phyloP scores from a whole-genome alignment of 176 grass and related monocot species.

The Oryza officinalis region DNA sequence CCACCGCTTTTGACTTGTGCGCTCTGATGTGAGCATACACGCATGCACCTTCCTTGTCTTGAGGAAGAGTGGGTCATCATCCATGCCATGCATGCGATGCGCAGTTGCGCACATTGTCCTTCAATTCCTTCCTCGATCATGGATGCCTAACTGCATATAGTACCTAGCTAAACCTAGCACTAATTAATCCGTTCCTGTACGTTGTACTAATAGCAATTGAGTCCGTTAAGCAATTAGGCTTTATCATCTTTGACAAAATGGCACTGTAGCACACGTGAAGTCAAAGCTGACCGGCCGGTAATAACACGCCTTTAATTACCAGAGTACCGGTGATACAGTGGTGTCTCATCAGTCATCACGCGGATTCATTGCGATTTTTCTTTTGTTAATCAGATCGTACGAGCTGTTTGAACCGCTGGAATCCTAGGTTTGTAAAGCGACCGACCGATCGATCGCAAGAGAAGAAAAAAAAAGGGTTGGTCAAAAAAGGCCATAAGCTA shows the following conservation, averaged over 20 bases:
- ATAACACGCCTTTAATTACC: neutral
- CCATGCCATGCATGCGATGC: neutral
- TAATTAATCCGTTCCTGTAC: too few species aligned
- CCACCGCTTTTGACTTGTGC: slow-evolving; percentile 34
- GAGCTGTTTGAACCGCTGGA: neutral
- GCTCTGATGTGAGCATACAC: neutral
- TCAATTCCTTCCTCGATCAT: neutral
- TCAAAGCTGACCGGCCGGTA: slow-evolving; percentile 1
- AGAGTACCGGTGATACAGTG: neutral
- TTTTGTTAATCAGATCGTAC: neutral
- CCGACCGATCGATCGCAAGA: neutral
- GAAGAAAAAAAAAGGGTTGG: neutral
- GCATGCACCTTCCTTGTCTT: neutral
- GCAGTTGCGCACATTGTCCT: neutral
- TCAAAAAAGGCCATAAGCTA: neutral
- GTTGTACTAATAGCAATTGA: neutral
- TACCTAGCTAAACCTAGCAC: too few species aligned
- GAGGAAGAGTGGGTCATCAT: neutral
- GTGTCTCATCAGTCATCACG: neutral
- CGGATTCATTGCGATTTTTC: neutral
- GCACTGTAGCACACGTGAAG: slow-evolving; percentile 2
- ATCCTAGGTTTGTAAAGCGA: neutral
- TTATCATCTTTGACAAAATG: slow-evolving; percentile 16
- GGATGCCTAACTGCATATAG: neutral
- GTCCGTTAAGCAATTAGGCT: neutral